A percentile compares a stretch with the other conserved stretches of the same genome.
phyloP scores from a whole-genome alignment of 345 rosid species.

The Gossypium ekmanianum region DNA sequence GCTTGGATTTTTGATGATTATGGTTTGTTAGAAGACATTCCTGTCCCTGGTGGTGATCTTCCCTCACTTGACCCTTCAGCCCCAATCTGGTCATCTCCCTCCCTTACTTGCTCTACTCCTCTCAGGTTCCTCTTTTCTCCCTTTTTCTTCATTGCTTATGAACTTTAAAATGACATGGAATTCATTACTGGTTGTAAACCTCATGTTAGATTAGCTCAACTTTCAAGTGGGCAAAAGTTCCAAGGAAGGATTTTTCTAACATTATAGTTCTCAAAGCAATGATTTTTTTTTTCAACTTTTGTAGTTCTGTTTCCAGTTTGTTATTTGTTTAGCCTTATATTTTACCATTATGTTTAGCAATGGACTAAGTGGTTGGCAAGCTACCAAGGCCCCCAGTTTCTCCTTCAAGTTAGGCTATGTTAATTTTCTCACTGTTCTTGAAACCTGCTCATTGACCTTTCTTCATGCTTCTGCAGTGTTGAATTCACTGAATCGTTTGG shows the following conservation, averaged over 20 bases:
- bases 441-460: not conserved
- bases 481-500: conserved; percentile 33
- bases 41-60: conserved; percentile 39
- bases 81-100: conserved; percentile 32
- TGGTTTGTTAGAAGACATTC: conserved; percentile 35
- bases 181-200: not conserved
- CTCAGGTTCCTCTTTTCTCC: conserved; percentile 24
- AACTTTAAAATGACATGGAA: not conserved
- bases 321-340: not conserved
- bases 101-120: conserved; percentile 24
- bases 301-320: not conserved
- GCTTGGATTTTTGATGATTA: conserved; percentile 38
- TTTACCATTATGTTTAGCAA: not conserved
- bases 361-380: not conserved
- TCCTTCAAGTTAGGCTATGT: not conserved
- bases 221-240: not conserved
- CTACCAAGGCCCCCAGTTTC: not conserved
- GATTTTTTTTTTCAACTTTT: not conserved
- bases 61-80: conserved; percentile 32
- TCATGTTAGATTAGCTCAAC: not conserved
- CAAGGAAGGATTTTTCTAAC: not conserved
- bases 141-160: not conserved
- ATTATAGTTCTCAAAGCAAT: not conserved
- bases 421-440: not conserved
- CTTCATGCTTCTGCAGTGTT: conserved; percentile 18